Base-by-base conservation (phyloP, 2,329 filamentous ascomycete species). In the Colletotrichum abscissum region DNA sequence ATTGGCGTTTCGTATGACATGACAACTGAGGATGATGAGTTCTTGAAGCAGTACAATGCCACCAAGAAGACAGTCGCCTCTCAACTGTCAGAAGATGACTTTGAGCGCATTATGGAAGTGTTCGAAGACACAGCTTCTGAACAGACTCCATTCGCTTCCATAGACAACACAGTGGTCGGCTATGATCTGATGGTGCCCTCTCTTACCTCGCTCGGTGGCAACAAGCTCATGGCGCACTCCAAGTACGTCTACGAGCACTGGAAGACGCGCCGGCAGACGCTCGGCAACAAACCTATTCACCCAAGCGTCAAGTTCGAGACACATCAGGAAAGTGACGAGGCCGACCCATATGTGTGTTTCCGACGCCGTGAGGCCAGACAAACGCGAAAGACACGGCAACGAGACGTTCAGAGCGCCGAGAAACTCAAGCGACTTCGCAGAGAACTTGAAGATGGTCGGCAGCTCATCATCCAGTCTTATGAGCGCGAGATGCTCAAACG, bases 261-360 rank as follows among this genome's bases (percentile, higher is more conserved):
- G 97, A 95, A 92, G 83, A 85, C 88, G 74, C 90, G 91, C 79
- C 90, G 94, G 65, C 86, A 91, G 78, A 87, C 86, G 35, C 88
- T 88, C 72, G 90, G 90, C 76, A 97, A 96, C 81, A 92, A 89
- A 77, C 86, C 92, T 6, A 86, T 98, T 74, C 93, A 95, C 79
- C 91, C 95, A 8, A 88, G 87, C 26, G 90, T 98, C 81, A 98
- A 98, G 86, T 97, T 98, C 76, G 97, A 99, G 85, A 97, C 92
- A 59, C 95, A 97, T 75, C 93, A 95, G 80, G 96, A 98, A 76
- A 97, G 93, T 74, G 97, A 99, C 82, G 97, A 99, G 81, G 91
- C 94, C 78, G 97, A 99, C 84, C 97, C 97, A 62, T 99, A 98
- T 84, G 95, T 99, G 79, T 99, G 97, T 84, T 99, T 99, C 90